These are phyloP conservation scores for Iodosphaeria phyllophila DNA, from an alignment of 2,329 filamentous ascomycete genomes.

Conservation along the genomic window DNA sequence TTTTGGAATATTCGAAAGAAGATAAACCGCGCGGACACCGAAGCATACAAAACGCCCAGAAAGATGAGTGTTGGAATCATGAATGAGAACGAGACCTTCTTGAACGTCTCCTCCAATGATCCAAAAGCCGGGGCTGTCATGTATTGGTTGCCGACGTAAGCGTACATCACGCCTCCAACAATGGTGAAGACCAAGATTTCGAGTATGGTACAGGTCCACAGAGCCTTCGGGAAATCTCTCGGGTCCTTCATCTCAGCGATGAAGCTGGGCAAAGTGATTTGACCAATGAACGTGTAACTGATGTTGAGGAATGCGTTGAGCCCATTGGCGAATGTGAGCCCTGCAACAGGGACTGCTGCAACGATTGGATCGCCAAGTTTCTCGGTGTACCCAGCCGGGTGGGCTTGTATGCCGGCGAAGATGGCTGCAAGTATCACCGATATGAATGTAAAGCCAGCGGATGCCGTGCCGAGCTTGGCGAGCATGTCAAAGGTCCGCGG, in stretches of 20 bases:
- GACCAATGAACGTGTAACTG: conserved; percentile 88
- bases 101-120: conserved; percentile 58
- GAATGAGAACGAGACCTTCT: conserved; percentile 82
- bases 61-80: conserved; percentile 94
- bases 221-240: conserved; percentile 77
- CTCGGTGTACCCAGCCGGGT: conserved; percentile 49
- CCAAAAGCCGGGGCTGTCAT: conserved; percentile 78
- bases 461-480: conserved; percentile 59
- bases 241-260: conserved; percentile 80
- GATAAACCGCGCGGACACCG: conserved; percentile 74
- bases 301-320: conserved; percentile 91
- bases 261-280: conserved; percentile 85
- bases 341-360: conserved; percentile 43
- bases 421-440: conserved; percentile 71
- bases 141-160: conserved; percentile 79
- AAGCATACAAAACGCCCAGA: conserved; percentile 77
- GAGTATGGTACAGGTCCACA: conserved; percentile 78
- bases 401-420: conserved; percentile 58
- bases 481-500: conserved; percentile 72
- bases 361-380: conserved; percentile 46
- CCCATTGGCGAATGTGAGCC: conserved; percentile 64
- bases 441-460: conserved; percentile 76
- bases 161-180: conserved; percentile 66
- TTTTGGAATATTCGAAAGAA: conserved; percentile 79
- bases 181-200: conserved; percentile 75